Conservation (phyloP, 2,329 filamentous ascomycete genomes). For the Botrytis byssoidea region DNA sequence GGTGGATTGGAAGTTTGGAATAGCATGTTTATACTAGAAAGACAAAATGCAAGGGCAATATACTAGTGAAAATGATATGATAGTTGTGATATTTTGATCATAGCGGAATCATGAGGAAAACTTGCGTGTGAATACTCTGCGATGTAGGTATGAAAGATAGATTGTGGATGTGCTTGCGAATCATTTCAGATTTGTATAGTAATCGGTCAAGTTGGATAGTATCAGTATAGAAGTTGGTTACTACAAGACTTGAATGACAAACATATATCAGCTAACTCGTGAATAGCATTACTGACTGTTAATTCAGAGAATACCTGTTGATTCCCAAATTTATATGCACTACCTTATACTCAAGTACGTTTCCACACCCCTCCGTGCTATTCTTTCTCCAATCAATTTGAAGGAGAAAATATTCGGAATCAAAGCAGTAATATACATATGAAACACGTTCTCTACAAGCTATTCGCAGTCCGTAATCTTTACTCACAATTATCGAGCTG, state of each 20-base stretch:
- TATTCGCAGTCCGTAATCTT: not conserved
- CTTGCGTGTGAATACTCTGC: not conserved
- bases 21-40: no score
- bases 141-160: no score
- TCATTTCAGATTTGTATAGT: not conserved
- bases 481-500: not conserved
- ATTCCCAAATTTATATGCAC: not conserved
- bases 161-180: not conserved
- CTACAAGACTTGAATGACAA: not conserved
- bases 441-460: not conserved
- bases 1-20: no score
- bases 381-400: not conserved
- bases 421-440: not conserved
- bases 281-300: not conserved
- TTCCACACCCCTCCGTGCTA: not conserved
- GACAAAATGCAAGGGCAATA: not conserved
- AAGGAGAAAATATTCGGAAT: not conserved
- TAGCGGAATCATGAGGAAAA: not conserved
- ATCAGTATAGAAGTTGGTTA: not conserved
- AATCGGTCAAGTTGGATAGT: not conserved
- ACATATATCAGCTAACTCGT: not conserved
- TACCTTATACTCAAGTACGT: not conserved
- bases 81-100: fast-evolving
- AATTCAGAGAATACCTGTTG: not conserved
- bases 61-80: not conserved